These are phyloP conservation scores for Wickerhamiella azymoides DNA, from an alignment of 805 yeast species.

Conservation along the genomic window DNA sequence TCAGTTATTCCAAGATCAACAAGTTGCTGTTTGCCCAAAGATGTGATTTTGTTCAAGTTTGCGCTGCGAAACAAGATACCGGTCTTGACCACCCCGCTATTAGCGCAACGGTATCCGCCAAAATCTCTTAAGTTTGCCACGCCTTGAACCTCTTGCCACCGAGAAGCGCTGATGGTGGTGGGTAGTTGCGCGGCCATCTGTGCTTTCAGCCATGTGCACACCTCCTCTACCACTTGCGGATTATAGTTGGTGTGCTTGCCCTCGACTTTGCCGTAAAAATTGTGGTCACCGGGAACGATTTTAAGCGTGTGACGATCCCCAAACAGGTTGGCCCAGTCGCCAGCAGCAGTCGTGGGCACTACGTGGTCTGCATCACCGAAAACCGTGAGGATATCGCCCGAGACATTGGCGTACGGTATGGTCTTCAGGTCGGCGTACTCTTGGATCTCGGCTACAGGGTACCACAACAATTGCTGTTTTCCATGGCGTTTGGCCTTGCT, in stretches of 20 bases:
- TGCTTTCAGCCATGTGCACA: conserved; percentile 36
- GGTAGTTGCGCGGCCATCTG: conserved; percentile 35
- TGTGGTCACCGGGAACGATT: conserved; percentile 66
- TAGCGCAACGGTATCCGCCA: conserved; percentile 47
- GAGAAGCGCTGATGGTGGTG: conserved; percentile 35
- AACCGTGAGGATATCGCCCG: conserved; percentile 47
- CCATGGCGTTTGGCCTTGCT: conserved; percentile 37
- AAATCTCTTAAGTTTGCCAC: conserved; percentile 62
- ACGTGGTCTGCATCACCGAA: conserved; percentile 59
- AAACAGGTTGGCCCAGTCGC: conserved; percentile 43
- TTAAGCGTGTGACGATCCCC: conserved; percentile 43
- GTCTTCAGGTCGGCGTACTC: conserved; percentile 25
- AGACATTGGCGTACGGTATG: conserved; percentile 12
- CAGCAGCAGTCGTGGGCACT: conserved; percentile 53
- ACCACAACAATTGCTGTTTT: conserved; percentile 27
- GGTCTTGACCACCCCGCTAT: conserved; percentile 30
- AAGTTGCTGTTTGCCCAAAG: conserved; percentile 32
- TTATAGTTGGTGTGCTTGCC: conserved; percentile 41
- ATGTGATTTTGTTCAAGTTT: conserved; percentile 38
- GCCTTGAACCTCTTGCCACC: conserved; percentile 56
- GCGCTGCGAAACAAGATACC: conserved; percentile 53
- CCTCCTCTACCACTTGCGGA: conserved; percentile 34
- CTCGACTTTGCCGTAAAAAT: conserved; percentile 36
- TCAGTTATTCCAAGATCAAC: conserved; percentile 35
- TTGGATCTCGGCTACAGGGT: conserved; percentile 32